phyloP scores from a whole-genome alignment of 2,329 filamentous ascomycete genomes.

The Orbilia oligospora region DNA sequence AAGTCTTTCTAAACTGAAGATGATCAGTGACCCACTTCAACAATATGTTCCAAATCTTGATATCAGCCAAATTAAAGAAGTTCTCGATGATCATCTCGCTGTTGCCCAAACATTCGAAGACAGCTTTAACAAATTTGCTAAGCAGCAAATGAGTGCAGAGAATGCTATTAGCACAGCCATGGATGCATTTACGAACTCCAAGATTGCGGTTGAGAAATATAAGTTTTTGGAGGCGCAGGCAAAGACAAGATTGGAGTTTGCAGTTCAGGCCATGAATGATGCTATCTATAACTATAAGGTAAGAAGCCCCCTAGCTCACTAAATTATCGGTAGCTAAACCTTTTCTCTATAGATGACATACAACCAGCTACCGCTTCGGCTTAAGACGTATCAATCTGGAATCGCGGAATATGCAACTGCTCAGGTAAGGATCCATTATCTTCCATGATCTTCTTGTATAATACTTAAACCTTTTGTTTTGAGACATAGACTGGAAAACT shows the following conservation, averaged over 20 bases:
- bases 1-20: slow-evolving; percentile 47
- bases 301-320: too few relatives aligned
- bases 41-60: slow-evolving; percentile 59
- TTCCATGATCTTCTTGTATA: too few relatives aligned
- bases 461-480: background rate
- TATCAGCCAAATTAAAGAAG: slow-evolving; percentile 50
- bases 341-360: slow-evolving; percentile 29
- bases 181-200: slow-evolving; percentile 49
- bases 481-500: slow-evolving; percentile 36
- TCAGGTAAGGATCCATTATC: too few relatives aligned
- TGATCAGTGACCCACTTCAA: slow-evolving; percentile 53
- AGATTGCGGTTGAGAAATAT: slow-evolving; percentile 54
- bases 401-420: slow-evolving; percentile 52
- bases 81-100: slow-evolving; percentile 50
- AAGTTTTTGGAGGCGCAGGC: slow-evolving; percentile 51
- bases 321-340: background rate
- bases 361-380: slow-evolving; percentile 29
- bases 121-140: slow-evolving; percentile 47
- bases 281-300: slow-evolving; percentile 56
- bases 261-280: slow-evolving; percentile 49
- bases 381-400: slow-evolving; percentile 44
- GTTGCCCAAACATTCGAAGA: slow-evolving; percentile 51
- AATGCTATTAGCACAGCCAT: slow-evolving; percentile 27
- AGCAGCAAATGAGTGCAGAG: slow-evolving; percentile 27
- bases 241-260: slow-evolving; percentile 39